These are phyloP conservation scores for Talaromyces rugulosus DNA, from an alignment of 2,329 filamentous ascomycete species.

Conservation along the genomic window DNA sequence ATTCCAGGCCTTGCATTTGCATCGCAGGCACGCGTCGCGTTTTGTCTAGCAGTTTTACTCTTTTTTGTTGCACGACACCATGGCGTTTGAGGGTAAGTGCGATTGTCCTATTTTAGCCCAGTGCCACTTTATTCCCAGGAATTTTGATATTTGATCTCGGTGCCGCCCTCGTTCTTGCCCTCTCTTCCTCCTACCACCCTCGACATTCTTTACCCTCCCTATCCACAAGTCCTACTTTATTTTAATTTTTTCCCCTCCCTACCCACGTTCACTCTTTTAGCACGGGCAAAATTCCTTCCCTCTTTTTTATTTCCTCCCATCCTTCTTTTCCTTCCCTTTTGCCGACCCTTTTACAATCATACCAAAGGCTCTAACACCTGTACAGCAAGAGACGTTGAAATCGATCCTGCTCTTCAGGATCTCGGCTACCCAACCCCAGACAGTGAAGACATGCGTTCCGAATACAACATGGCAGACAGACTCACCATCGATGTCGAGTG, in stretches of 20 bases:
- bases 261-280: constrained; percentile 14
- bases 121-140: constrained; percentile 24
- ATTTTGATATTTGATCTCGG: constrained; percentile 40
- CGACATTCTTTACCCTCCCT: constrained; percentile 23
- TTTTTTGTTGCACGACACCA: constrained; percentile 26
- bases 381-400: constrained; percentile 25
- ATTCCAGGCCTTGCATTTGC: constrained; percentile 39
- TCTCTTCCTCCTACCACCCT: constrained; percentile 19
- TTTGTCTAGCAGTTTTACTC: constrained; percentile 15
- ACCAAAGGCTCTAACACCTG: constrained; percentile 13
- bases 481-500: constrained; percentile 37
- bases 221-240: not conserved
- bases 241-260: constrained; percentile 8
- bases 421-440: constrained; percentile 26
- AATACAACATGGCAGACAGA: constrained; percentile 33
- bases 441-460: constrained; percentile 35
- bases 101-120: constrained; percentile 23
- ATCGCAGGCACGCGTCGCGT: constrained; percentile 35
- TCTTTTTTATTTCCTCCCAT: constrained; percentile 7
- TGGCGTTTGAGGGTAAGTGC: constrained; percentile 37
- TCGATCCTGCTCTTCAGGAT: constrained; percentile 22
- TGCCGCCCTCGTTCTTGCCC: constrained; percentile 26
- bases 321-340: constrained; percentile 15
- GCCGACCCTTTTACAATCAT: constrained; percentile 14
- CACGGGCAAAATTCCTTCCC: constrained; percentile 11